Percentiles rank a stretch among this genome's conserved stretches.
phyloP scores from a whole-genome alignment of 1,139 yeast species.

The Hyphopichia wangnamkhiaoensis region DNA sequence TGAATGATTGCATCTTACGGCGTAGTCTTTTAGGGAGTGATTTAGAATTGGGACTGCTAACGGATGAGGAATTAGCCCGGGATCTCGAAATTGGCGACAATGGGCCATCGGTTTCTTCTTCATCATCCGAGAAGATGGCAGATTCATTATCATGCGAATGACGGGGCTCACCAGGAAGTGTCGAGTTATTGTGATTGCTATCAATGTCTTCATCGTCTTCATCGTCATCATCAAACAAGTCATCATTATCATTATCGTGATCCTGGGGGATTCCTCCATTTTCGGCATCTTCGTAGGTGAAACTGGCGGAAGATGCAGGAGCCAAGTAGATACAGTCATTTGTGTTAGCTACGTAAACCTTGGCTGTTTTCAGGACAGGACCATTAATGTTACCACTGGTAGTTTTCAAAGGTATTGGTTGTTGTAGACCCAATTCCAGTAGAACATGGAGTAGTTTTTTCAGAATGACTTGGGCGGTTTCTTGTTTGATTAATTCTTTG shows the following conservation, averaged over 20 bases:
- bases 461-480: conserved; percentile 39
- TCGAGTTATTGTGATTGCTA: neutral
- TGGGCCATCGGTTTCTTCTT: conserved; percentile 7
- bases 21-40: conserved; percentile 16
- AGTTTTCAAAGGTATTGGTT: conserved; percentile 38
- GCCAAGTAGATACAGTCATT: conserved; percentile 45
- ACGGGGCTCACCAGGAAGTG: neutral
- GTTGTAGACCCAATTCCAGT: conserved; percentile 43
- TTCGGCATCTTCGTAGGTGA: conserved; percentile 48
- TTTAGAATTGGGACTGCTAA: conserved; percentile 7
- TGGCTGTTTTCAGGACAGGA: conserved; percentile 28
- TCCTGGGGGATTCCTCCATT: conserved; percentile 32
- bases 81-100: conserved; percentile 1
- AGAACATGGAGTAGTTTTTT: conserved; percentile 35
- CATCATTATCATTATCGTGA: conserved; percentile 10
- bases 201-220: conserved; percentile 8
- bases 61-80: neutral
- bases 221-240: conserved; percentile 7
- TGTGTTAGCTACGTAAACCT: conserved; percentile 40
- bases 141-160: neutral
- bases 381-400: conserved; percentile 21
- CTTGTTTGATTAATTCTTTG: conserved; percentile 42
- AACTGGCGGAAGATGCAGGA: conserved; percentile 44
- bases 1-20: conserved; percentile 21
- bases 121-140: conserved; percentile 6